phyloP scores from a whole-genome alignment of 2,329 filamentous ascomycete genomes.

The Aureobasidium sp. region DNA sequence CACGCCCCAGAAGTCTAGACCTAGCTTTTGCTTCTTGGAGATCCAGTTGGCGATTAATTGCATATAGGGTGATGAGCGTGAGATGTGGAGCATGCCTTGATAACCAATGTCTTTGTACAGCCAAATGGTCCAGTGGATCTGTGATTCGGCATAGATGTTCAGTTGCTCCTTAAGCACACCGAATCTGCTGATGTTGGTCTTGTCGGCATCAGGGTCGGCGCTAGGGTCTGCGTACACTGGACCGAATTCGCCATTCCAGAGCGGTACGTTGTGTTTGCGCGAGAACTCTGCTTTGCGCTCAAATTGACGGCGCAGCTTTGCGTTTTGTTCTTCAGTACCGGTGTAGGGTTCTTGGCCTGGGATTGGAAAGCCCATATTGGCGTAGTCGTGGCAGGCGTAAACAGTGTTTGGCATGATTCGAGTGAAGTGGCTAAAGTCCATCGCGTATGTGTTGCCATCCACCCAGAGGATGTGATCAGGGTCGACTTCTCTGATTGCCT shows the following conservation, averaged over 20 bases:
- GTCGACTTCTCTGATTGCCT: constrained; percentile 38
- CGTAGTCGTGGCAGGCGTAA: constrained; percentile 47
- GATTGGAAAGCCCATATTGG: constrained; percentile 40
- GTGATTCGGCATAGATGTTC: constrained; percentile 45
- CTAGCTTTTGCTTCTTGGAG: constrained; percentile 47
- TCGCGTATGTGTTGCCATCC: constrained; percentile 49
- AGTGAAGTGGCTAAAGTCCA: constrained; percentile 43
- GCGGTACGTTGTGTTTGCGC: constrained; percentile 31
- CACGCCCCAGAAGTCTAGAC: constrained; percentile 48
- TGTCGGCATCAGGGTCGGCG: constrained; percentile 32
- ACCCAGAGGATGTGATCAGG: constrained; percentile 43
- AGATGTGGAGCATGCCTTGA: constrained; percentile 29
- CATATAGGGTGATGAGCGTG: constrained; percentile 34
- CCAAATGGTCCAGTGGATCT: constrained; percentile 50
- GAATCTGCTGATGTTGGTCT: constrained; percentile 37
- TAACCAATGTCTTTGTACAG: constrained; percentile 31
- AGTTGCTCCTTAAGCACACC: constrained; percentile 40
- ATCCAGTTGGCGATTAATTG: constrained; percentile 45
- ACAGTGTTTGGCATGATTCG: constrained; percentile 38
- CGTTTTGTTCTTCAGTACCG: constrained; percentile 35
- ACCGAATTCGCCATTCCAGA: constrained; percentile 47
- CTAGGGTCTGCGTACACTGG: constrained; percentile 41
- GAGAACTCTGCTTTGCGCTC: constrained; percentile 41
- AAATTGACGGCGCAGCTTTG: constrained; percentile 25
- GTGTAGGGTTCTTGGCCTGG: constrained; percentile 32